Evolutionary conservation across 2,329 filamentous ascomycete genomes (phyloP), one percentile per base, ranked within the genome.

Genomic region (Chrysoporthe deuterocubensis): DNA sequence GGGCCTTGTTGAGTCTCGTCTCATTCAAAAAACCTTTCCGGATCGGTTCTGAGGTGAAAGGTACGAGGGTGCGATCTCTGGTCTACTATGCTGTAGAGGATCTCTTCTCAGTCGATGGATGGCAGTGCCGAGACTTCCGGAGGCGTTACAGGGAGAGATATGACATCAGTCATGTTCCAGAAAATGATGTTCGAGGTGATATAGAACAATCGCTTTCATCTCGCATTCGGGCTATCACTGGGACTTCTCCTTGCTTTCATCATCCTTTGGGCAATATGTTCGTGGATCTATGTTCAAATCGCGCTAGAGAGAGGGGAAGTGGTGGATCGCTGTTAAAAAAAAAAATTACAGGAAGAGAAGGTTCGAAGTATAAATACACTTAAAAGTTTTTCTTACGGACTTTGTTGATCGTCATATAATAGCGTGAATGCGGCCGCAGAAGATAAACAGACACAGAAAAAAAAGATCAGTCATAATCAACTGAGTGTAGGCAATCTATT

Each of bases 71-170:
- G 67, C 64, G 65, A 32, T 64, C 67, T 8, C 64, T 69, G 18
- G 61, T 69, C 34, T 69, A 64, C 48, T 69, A 69, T 48, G 64
- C 67, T 13, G 61, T 64, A 11, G 64, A 69, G 37, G 67, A 69
- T 34, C 62, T 69, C 56, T 57, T 69, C 34, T 64, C 64, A 1
- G 67, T 69, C 11, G 67, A 69, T 13, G 67, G 67, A 32, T 67
- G 65, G 67, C 67, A 67, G 56, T 37, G 63, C 40, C 57, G 50
- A 32, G 67, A 67, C 13, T 69, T 67, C 11, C 64, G 61, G 9
- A n/a, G 26, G n/a, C 46, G 64, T 3, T 69, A 67, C 56, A 67
- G 61, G 37, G 34, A 69, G 40, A 62, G 67, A 7, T 69, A 69
- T 44, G 67, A 67, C 5, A 2, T 67, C 65, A 1, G 59, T 67